A percentile compares a stretch with the other conserved stretches of the same genome.
These are phyloP conservation scores for Hypocrella siamensis DNA, from an alignment of 2,329 filamentous ascomycete genomes.

Conservation along the genomic window DNA sequence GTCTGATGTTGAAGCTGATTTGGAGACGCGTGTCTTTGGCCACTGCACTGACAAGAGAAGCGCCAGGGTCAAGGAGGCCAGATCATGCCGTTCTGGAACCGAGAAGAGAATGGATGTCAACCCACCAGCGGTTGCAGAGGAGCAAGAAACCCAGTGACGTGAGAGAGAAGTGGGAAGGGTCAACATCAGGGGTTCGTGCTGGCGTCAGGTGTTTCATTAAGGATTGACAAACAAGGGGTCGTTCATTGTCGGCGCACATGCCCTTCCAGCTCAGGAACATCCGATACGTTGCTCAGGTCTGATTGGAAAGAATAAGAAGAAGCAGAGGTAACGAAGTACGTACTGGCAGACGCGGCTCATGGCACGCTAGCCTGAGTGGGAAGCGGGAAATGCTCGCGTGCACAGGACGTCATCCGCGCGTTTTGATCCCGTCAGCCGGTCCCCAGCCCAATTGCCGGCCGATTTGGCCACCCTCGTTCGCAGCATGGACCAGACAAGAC, in stretches of 20 bases:
- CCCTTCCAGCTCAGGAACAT: too few relatives aligned
- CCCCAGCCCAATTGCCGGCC: too few relatives aligned
- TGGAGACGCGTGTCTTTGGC: constrained; percentile 18
- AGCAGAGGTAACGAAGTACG: too few relatives aligned
- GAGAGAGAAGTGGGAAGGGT: constrained; percentile 3
- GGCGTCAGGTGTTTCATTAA: neutral
- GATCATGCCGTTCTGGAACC: constrained; percentile 1
- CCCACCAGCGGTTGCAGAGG: neutral
- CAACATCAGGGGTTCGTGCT: neutral
- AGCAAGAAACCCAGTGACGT: constrained; percentile 7
- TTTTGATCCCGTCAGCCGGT: too few relatives aligned
- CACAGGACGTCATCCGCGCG: too few relatives aligned
- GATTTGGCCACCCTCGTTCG: too few relatives aligned
- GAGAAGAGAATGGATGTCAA: constrained; percentile 4
- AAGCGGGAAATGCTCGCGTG: too few relatives aligned
- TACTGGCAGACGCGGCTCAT: too few relatives aligned
- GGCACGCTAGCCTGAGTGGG: too few relatives aligned
- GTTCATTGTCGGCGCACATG: neutral
- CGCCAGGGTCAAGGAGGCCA: constrained; percentile 7
- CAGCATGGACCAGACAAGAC: too few relatives aligned
- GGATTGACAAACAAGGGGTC: neutral
- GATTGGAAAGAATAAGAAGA: too few relatives aligned
- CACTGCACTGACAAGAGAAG: constrained; percentile 12
- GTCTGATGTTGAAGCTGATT: constrained; percentile 8
- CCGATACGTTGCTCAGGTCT: too few relatives aligned